Conservation (phyloP, 2,329 filamentous ascomycete genomes). For the Arthrinium phaeospermum region DNA sequence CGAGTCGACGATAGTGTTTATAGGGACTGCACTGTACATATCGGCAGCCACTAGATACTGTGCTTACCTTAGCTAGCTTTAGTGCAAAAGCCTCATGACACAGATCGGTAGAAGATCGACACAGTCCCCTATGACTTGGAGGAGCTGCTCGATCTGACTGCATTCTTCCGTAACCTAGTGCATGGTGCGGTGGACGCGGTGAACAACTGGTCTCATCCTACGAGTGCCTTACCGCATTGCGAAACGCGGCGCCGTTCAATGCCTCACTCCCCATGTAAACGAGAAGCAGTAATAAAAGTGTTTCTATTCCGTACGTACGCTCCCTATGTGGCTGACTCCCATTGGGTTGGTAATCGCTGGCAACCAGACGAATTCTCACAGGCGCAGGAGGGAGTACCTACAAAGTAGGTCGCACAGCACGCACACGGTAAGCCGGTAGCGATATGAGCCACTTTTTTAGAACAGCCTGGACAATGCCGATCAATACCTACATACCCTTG, state of each 20-base stretch:
- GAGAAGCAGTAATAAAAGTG: background rate
- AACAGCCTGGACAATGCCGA: constrained; percentile 14
- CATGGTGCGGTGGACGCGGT: background rate
- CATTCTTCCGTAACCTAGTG: constrained; percentile 6
- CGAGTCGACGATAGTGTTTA: background rate
- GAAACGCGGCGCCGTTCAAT: background rate
- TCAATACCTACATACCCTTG: background rate
- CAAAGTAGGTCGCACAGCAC: background rate
- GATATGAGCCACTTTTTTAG: constrained; percentile 12
- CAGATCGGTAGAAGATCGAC: constrained; percentile 1
- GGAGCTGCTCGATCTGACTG: background rate
- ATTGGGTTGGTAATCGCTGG: background rate
- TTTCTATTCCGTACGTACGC: background rate
- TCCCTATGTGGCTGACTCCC: background rate
- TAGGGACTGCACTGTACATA: background rate
- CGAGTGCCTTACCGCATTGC: background rate
- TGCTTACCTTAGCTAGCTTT: background rate
- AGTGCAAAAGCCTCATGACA: constrained; percentile 11
- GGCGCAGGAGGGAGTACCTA: background rate
- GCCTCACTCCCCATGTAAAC: background rate
- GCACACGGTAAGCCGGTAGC: background rate
- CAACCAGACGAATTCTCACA: background rate
- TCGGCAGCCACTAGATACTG: background rate
- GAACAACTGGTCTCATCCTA: background rate
- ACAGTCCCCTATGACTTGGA: background rate